These are phyloP conservation scores for Allantophomopsis lycopodina DNA, from an alignment of 2,329 filamentous ascomycete species.

Conservation along the genomic window DNA sequence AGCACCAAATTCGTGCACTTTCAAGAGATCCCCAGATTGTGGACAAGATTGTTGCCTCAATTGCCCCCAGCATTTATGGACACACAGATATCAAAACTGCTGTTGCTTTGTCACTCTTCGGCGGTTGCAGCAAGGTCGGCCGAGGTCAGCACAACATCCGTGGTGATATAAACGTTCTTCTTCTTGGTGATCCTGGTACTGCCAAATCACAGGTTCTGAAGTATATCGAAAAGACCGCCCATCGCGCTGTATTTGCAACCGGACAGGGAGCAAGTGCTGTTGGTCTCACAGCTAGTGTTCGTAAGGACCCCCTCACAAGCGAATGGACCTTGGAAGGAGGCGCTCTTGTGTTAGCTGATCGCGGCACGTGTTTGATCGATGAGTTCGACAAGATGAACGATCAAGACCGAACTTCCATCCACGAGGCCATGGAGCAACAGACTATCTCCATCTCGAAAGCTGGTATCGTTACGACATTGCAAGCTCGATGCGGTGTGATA, in stretches of 20 bases:
- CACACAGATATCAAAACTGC: constrained; percentile 97
- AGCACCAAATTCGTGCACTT: constrained; percentile 78
- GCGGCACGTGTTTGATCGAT: constrained; percentile 90
- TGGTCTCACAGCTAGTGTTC: constrained; percentile 92
- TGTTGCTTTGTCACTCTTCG: constrained; percentile 84
- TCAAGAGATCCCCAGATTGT: constrained; percentile 82
- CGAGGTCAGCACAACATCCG: constrained; percentile 81
- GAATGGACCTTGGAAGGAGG: constrained; percentile 98
- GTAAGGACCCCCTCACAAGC: constrained; percentile 84
- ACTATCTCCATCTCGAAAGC: constrained; percentile 99
- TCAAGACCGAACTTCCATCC: constrained; percentile 92
- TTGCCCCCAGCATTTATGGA: constrained; percentile 94
- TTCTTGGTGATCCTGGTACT: constrained; percentile 93
- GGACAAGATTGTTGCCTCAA: constrained; percentile 84
- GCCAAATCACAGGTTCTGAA: constrained; percentile 97
- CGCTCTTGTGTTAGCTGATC: constrained; percentile 86
- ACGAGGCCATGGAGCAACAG: constrained; percentile 99
- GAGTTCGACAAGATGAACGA: constrained; percentile 99
- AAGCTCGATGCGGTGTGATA: constrained; percentile 91
- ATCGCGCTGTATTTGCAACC: constrained; percentile 92
- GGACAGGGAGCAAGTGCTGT: constrained; percentile 95
- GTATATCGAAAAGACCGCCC: constrained; percentile 94
- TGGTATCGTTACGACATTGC: constrained; percentile 92
- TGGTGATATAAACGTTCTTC: constrained; percentile 94
- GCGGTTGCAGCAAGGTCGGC: constrained; percentile 84